These are phyloP conservation scores for Erodium texanum DNA, from an alignment of 441 rosid genomes.

Conservation along the genomic window DNA sequence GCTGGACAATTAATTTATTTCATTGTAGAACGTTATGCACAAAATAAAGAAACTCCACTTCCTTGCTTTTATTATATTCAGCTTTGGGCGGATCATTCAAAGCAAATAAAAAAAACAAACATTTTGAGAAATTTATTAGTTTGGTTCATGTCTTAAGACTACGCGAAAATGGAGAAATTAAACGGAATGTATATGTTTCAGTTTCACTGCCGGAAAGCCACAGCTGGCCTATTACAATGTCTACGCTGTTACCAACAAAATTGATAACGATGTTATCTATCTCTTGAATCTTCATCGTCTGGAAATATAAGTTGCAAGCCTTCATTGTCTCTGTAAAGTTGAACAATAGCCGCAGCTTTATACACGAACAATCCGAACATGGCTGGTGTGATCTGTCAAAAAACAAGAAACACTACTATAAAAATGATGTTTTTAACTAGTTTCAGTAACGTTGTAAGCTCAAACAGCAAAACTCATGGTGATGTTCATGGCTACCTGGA, in stretches of 20 bases:
- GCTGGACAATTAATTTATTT: not conserved
- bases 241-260: not conserved
- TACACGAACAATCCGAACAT: slow-evolving; percentile 84
- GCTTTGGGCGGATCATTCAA: not conserved
- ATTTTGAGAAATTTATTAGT: not conserved
- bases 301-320: slow-evolving; percentile 60
- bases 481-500: slow-evolving; percentile 55
- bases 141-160: not conserved
- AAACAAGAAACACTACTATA: slow-evolving; percentile 7
- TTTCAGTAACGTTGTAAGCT: not conserved
- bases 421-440: not conserved
- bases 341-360: slow-evolving; percentile 94
- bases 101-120: not conserved
- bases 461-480: not conserved
- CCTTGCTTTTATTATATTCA: not conserved
- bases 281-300: slow-evolving; percentile 32
- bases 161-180: not conserved
- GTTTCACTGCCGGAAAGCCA: not conserved
- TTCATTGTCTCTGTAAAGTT: slow-evolving; percentile 84
- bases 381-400: slow-evolving; percentile 70
- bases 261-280: slow-evolving; percentile 16
- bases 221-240: not conserved
- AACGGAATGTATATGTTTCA: not conserved
- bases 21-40: not conserved
- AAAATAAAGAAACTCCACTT: not conserved